These are phyloP conservation scores for Pleurotus giganteus DNA, from an alignment of 768 basidiomycete genomes.

Conservation along the genomic window DNA sequence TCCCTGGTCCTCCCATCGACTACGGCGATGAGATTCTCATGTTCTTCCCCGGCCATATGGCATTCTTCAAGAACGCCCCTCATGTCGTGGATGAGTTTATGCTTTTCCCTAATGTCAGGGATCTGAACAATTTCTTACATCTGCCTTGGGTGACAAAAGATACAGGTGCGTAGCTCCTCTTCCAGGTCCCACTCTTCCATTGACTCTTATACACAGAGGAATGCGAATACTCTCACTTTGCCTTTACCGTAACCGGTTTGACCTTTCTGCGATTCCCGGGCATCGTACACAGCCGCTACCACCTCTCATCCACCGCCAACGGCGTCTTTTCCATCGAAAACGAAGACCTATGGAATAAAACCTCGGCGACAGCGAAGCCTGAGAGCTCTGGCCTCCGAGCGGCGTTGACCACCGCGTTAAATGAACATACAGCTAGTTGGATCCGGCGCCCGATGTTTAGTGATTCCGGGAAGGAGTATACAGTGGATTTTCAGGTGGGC, in stretches of 20 bases:
- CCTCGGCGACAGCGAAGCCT: neutral
- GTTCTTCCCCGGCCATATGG: slow-evolving; percentile 8
- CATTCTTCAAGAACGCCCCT: slow-evolving; percentile 6
- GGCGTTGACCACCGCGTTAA: neutral
- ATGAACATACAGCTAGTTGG: neutral
- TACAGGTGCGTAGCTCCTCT: neutral
- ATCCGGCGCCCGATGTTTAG: neutral
- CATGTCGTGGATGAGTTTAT: slow-evolving; percentile 9
- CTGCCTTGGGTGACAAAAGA: slow-evolving; percentile 6
- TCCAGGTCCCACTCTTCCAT: neutral
- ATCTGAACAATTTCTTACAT: neutral
- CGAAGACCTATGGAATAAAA: neutral
- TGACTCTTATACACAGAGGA: slow-evolving; percentile 1
- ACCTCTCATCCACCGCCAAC: neutral
- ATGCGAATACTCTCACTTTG: slow-evolving; percentile 10
- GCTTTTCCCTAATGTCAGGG: slow-evolving; percentile 8
- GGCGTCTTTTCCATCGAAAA: slow-evolving; percentile 9
- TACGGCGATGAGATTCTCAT: neutral
- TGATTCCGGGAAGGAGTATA: neutral
- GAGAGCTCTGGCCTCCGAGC: neutral
- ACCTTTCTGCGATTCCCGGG: slow-evolving; percentile 11
- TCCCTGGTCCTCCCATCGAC: neutral
- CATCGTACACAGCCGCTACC: slow-evolving; percentile 6
- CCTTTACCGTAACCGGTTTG: neutral
- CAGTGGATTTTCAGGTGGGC: neutral